These are phyloP conservation scores for Ustilaginoidea virens DNA, from an alignment of 2,329 filamentous ascomycete species.

Conservation along the genomic window DNA sequence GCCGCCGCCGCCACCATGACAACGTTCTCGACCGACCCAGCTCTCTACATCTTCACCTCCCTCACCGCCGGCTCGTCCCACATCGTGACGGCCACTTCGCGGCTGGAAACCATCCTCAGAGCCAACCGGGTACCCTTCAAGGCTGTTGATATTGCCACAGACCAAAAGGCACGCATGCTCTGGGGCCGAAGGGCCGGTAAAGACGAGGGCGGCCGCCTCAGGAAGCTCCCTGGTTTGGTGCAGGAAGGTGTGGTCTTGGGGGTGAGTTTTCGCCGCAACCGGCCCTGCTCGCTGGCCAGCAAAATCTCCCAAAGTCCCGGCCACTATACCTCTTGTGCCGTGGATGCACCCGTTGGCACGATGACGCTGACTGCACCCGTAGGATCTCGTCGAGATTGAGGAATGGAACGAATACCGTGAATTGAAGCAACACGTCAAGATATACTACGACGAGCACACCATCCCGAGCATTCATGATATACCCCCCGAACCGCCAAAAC, in stretches of 20 bases:
- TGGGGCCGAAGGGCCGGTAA: constrained; percentile 77
- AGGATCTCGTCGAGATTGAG: constrained; percentile 90
- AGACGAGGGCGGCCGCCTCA: constrained; percentile 39
- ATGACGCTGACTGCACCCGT: neutral
- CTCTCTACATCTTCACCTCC: constrained; percentile 90
- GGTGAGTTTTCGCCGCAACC: constrained; percentile 51
- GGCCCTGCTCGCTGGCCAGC: too few species aligned
- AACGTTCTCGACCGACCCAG: constrained; percentile 44
- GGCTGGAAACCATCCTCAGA: constrained; percentile 89
- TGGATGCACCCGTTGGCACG: too few species aligned
- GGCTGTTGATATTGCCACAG: constrained; percentile 78
- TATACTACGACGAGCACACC: constrained; percentile 47
- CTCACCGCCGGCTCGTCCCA: constrained; percentile 90
- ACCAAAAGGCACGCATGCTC: constrained; percentile 75
- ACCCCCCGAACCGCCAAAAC: constrained; percentile 25
- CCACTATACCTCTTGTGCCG: too few species aligned
- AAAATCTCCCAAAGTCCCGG: too few species aligned
- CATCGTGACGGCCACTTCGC: constrained; percentile 89
- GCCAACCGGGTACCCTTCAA: constrained; percentile 91
- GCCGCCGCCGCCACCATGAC: too few species aligned
- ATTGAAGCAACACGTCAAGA: constrained; percentile 68
- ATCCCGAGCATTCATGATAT: constrained; percentile 39
- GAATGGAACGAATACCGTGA: constrained; percentile 99
- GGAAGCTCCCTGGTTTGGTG: constrained; percentile 78
- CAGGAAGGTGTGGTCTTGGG: constrained; percentile 76